Conservation (phyloP, 75 land plant genomes). For the Pinus albicaulis region DNA sequence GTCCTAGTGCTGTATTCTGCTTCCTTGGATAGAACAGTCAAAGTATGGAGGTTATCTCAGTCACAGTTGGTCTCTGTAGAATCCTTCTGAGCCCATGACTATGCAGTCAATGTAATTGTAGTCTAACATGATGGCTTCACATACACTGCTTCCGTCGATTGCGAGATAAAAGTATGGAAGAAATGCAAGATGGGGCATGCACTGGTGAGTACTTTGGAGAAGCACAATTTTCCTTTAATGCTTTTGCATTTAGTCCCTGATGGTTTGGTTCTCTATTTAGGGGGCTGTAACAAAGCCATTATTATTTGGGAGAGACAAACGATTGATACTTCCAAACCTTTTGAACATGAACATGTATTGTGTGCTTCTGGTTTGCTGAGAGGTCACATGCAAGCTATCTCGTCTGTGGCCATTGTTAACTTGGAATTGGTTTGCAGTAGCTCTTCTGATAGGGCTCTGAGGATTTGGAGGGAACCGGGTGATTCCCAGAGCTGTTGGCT, state of each 20-base stretch:
- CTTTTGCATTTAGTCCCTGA: conserved; percentile 54
- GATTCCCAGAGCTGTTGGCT: conserved; percentile 19
- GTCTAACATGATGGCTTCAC: conserved; percentile 35
- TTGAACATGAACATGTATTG: conserved; percentile 37
- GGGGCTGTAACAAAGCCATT: conserved; percentile 48
- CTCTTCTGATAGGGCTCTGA: conserved; percentile 59
- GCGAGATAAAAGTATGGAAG: conserved; percentile 60
- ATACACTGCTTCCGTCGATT: conserved; percentile 77
- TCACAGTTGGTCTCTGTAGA: conserved; percentile 24
- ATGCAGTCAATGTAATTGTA: conserved; percentile 62
- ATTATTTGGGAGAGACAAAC: conserved; percentile 64
- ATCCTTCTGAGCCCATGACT: conserved; percentile 53
- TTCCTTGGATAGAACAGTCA: conserved; percentile 75
- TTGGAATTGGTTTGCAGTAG: conserved; percentile 43
- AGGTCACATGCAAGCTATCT: conserved; percentile 60
- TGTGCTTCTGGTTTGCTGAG: conserved; percentile 27
- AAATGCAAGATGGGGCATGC: conserved; percentile 14
- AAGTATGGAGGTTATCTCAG: conserved; percentile 37
- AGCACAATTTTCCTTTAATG: conserved; percentile 68
- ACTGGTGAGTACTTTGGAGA: conserved; percentile 41
- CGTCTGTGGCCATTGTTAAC: conserved; percentile 36
- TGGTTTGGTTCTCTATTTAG: conserved; percentile 21
- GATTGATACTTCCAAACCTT: neutral
- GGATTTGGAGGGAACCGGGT: conserved; percentile 39
- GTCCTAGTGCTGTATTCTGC: conserved; percentile 52